A percentile compares a stretch with the other conserved stretches of the same genome.
Evolutionary conservation across 2,329 filamentous ascomycete species (phyloP).

Genomic region (Chrysosporium queenslandicum): DNA sequence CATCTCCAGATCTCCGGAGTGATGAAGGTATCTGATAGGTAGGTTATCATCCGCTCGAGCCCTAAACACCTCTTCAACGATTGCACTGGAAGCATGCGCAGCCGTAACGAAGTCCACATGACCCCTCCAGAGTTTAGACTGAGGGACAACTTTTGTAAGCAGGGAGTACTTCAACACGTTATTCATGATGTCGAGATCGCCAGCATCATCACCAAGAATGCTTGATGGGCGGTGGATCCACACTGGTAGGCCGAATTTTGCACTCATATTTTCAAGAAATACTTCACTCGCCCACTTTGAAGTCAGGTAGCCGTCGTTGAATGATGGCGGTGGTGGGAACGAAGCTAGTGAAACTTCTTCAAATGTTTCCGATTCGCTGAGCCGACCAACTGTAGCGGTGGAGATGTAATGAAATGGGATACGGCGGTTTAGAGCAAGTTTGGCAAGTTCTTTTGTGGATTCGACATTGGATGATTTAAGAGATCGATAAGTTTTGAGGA

Average conservation of each 20-base stretch:
- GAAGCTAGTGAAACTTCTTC: constrained; percentile 17
- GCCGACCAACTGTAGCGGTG: constrained; percentile 23
- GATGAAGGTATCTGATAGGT: constrained; percentile 3
- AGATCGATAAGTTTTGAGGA: constrained; percentile 23
- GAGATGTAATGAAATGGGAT: constrained; percentile 30
- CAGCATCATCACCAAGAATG: constrained; percentile 11
- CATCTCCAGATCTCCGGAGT: constrained; percentile 11
- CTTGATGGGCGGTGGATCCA: constrained; percentile 15
- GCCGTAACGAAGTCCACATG: constrained; percentile 14
- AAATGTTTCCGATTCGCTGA: constrained; percentile 20
- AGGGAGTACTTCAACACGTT: constrained; percentile 14
- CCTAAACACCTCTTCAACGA: background rate
- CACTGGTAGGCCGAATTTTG: background rate
- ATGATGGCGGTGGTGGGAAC: constrained; percentile 20
- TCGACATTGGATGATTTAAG: constrained; percentile 23
- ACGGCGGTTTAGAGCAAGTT: constrained; percentile 14
- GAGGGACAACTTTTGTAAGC: constrained; percentile 9
- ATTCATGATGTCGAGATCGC: constrained; percentile 13
- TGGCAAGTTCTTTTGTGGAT: constrained; percentile 21
- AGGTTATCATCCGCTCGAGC: background rate
- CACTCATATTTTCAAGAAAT: constrained; percentile 25
- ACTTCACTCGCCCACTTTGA: constrained; percentile 36
- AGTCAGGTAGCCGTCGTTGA: constrained; percentile 29
- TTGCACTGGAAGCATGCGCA: background rate
- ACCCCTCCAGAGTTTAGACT: constrained; percentile 8